Conservation (phyloP, 352 stramenopile genomes). For the Peronospora farinosa region DNA sequence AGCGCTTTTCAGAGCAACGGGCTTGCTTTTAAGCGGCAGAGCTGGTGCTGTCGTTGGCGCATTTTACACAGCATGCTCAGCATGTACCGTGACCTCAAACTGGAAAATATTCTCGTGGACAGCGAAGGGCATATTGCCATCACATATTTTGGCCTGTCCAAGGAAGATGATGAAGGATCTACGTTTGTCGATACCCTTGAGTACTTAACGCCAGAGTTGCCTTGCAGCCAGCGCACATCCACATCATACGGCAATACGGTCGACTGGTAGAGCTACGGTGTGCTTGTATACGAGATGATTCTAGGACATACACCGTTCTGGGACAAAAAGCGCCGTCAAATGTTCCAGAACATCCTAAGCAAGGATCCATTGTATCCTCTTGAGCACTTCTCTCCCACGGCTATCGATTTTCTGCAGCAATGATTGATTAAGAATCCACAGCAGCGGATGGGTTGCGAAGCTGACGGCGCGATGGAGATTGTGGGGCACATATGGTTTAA, state of each 20-base stretch:
- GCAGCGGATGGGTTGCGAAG: slow-evolving; percentile 55
- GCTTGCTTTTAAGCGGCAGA: slow-evolving; percentile 85
- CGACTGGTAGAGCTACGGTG: slow-evolving; percentile 85
- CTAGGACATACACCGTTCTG: slow-evolving; percentile 76
- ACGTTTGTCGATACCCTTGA: slow-evolving; percentile 82
- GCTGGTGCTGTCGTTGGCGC: slow-evolving; percentile 69
- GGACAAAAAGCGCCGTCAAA: slow-evolving; percentile 76
- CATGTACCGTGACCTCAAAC: slow-evolving; percentile 87
- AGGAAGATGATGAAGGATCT: slow-evolving; percentile 77
- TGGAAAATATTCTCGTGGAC: slow-evolving; percentile 88
- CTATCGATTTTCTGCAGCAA: slow-evolving; percentile 58
- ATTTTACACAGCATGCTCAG: slow-evolving; percentile 85
- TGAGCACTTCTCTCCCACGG: slow-evolving; percentile 55
- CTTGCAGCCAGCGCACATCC: slow-evolving; percentile 59
- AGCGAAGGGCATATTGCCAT: slow-evolving; percentile 77
- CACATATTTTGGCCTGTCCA: slow-evolving; percentile 85
- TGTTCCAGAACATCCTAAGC: slow-evolving; percentile 84
- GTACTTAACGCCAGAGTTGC: slow-evolving; percentile 77
- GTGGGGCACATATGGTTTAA: slow-evolving; percentile 79
- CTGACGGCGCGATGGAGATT: slow-evolving; percentile 63
- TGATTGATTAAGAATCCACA: slow-evolving; percentile 72
- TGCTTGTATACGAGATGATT: slow-evolving; percentile 87
- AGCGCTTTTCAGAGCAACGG: slow-evolving; percentile 57
- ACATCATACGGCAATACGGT: slow-evolving; percentile 81
- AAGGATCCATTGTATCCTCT: slow-evolving; percentile 57